Evolutionary conservation across 2,329 filamentous ascomycete genomes (phyloP).

Genomic region (Cytospora piceicola): DNA sequence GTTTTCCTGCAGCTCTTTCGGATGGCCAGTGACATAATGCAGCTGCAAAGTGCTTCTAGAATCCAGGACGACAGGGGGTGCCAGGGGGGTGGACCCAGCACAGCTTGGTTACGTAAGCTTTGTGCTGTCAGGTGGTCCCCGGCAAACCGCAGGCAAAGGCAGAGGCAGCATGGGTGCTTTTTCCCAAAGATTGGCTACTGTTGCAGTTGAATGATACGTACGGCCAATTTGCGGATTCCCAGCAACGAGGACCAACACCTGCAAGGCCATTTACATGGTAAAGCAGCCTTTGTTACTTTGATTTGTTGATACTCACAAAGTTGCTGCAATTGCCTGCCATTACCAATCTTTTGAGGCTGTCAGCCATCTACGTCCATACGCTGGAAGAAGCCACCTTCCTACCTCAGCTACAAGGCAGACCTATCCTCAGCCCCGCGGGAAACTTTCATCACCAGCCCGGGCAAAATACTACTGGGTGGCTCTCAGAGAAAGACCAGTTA

Average conservation of each 20-base stretch:
- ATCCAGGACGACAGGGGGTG: neutral
- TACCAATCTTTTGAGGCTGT: neutral
- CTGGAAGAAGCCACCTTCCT: constrained; percentile 28
- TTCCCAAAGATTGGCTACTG: constrained; percentile 8
- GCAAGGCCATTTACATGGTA: neutral
- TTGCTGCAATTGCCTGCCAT: neutral
- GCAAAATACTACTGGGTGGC: neutral
- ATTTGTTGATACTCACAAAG: neutral
- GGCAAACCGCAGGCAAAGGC: neutral
- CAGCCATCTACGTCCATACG: neutral
- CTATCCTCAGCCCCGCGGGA: constrained; percentile 13
- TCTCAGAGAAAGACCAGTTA: constrained; percentile 1
- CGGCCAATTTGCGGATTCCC: neutral
- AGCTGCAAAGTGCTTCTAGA: constrained; percentile 12
- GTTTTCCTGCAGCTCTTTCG: neutral
- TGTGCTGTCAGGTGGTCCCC: neutral
- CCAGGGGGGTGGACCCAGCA: neutral
- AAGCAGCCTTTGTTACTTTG: neutral
- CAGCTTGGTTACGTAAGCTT: neutral
- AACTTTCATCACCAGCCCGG: constrained; percentile 19
- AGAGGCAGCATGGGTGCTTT: neutral
- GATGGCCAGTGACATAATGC: constrained; percentile 10
- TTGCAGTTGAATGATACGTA: neutral
- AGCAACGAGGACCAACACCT: neutral
- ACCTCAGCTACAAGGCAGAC: neutral